Percentiles rank a stretch among this genome's conserved stretches.
Evolutionary conservation across 2,329 filamentous ascomycete genomes (phyloP).

Genomic region (Cercospora zeae-maydis): DNA sequence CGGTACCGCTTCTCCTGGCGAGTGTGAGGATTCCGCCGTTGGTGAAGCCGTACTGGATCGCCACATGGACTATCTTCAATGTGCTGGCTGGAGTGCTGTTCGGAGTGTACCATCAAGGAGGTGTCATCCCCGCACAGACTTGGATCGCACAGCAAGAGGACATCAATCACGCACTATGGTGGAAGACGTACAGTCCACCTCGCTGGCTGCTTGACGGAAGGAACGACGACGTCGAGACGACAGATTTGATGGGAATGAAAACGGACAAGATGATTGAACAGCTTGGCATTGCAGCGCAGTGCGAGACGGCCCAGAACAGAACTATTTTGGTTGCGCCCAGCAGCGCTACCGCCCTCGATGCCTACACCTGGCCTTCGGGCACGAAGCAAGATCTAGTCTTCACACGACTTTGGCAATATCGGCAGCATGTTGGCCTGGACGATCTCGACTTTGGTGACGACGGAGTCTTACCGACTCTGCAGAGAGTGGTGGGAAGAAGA

Average conservation of each 20-base stretch:
- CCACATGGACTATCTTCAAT: conserved; percentile 66
- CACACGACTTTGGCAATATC: conserved; percentile 66
- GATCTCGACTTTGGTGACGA: conserved; percentile 77
- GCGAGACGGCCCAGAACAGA: conserved; percentile 52
- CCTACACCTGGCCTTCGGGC: conserved; percentile 39
- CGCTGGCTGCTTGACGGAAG: conserved; percentile 76
- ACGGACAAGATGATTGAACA: conserved; percentile 58
- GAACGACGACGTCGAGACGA: conserved; percentile 66
- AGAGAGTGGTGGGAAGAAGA: conserved; percentile 53
- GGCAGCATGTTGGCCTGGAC: conserved; percentile 69
- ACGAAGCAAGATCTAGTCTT: conserved; percentile 44
- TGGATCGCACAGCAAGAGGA: conserved; percentile 67
- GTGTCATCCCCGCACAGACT: conserved; percentile 70
- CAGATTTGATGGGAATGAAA: conserved; percentile 70
- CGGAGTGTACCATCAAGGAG: conserved; percentile 79
- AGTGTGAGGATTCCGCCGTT: conserved; percentile 63
- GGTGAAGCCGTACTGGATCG: conserved; percentile 34
- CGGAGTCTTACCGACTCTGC: conserved; percentile 68
- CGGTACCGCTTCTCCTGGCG: conserved; percentile 71
- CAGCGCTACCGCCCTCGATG: conserved; percentile 67
- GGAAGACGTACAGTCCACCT: conserved; percentile 81
- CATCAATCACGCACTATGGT: conserved; percentile 70
- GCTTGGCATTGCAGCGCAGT: conserved; percentile 59
- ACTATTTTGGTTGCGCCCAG: conserved; percentile 64
- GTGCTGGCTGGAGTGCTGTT: conserved; percentile 64